Percentiles rank a stretch among this genome's conserved stretches.
Evolutionary conservation across 139 green algal species (phyloP).

Genomic region (Trebouxia sp.): DNA sequence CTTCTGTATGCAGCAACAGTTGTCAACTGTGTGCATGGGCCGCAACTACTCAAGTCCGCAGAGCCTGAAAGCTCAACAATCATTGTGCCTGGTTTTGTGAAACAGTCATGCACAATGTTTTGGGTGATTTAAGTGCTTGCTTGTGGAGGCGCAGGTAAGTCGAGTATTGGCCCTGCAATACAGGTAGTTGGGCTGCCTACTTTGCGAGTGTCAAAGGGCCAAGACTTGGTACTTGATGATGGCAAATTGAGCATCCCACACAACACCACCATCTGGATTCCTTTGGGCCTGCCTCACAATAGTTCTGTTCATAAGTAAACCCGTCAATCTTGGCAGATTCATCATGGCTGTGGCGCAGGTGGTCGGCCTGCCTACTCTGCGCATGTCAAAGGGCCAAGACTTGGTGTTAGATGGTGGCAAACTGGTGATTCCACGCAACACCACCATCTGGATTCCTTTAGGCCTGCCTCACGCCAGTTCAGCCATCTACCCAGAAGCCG

Average conservation of each 20-base stretch:
- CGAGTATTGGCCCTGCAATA: no score
- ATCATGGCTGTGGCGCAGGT: slow-evolving; percentile 30
- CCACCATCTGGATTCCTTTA: slow-evolving; percentile 51
- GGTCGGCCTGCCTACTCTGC: slow-evolving; percentile 22
- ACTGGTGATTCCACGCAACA: slow-evolving; percentile 40
- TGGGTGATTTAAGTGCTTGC: no score
- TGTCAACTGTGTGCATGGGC: no score
- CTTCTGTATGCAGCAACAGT: no score
- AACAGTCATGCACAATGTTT: no score
- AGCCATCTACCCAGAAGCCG: slow-evolving; percentile 43
- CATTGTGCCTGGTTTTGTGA: no score
- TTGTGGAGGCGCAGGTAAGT: no score
- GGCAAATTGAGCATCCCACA: slow-evolving; percentile 33
- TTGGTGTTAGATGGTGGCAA: slow-evolving; percentile 30
- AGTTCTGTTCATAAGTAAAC: slow-evolving; percentile 33
- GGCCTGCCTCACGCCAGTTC: slow-evolving; percentile 41
- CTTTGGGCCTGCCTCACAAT: slow-evolving; percentile 39
- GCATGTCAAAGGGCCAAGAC: slow-evolving; percentile 17
- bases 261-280: slow-evolving; percentile 59
- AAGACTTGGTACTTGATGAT: slow-evolving; percentile 22
- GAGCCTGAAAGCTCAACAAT: no score
- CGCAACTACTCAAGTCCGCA: no score
- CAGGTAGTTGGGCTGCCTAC: slow-evolving; percentile 28
- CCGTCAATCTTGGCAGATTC: no score
- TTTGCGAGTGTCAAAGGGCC: slow-evolving; percentile 11